These are phyloP conservation scores for Stentor coeruleus DNA, from an alignment of 73 alveolate species.

Conservation along the genomic window DNA sequence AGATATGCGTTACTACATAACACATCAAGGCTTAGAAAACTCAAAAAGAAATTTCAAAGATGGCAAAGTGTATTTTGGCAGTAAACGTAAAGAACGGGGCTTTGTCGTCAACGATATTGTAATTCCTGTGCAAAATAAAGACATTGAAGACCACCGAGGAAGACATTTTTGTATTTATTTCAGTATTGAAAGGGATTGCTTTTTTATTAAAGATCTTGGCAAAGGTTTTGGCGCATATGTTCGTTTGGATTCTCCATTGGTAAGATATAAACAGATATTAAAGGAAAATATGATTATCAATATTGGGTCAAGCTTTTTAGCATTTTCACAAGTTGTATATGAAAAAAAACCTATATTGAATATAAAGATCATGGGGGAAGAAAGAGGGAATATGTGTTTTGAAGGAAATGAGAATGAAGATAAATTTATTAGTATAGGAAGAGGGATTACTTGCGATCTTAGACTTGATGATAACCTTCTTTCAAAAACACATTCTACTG, in stretches of 20 bases:
- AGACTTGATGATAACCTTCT: conserved; percentile 6
- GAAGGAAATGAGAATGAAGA: neutral
- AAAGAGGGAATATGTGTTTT: neutral
- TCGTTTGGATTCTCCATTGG: neutral
- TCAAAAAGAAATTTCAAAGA: neutral
- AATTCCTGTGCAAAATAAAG: neutral
- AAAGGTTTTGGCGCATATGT: neutral
- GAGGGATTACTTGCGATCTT: neutral
- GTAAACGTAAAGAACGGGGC: neutral
- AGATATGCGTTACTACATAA: neutral
- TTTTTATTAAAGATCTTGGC: conserved; percentile 9
- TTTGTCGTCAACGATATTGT: neutral
- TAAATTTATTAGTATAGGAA: neutral
- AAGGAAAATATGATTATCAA: neutral
- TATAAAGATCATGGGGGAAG: neutral
- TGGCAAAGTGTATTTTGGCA: neutral
- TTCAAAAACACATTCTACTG: neutral
- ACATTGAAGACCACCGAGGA: neutral
- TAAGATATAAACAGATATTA: too few species aligned
- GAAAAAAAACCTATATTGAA: neutral
- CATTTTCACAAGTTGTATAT: neutral
- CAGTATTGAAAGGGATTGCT: neutral
- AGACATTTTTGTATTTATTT: neutral
- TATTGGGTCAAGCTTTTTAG: neutral
- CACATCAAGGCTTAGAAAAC: neutral